Conservation (phyloP, 2,329 filamentous ascomycete genomes). For the Cephalotrichum gorgonifer region DNA sequence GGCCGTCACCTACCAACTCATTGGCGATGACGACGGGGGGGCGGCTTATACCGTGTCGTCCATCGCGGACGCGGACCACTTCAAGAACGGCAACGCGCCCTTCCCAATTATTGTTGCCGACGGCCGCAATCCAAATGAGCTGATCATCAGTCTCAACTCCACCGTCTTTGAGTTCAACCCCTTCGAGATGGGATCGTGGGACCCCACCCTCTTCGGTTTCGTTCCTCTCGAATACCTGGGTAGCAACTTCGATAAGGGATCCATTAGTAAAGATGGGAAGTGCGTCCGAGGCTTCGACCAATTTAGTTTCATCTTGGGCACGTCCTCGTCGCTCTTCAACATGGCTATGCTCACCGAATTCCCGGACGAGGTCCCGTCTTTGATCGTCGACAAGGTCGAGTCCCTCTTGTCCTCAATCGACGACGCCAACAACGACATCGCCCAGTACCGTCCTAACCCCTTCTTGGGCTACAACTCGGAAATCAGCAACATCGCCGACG, state of each 20-base stretch:
- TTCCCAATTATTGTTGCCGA: conserved; percentile 40
- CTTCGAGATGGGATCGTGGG: conserved; percentile 57
- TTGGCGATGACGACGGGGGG: conserved; percentile 66
- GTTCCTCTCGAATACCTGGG: conserved; percentile 49
- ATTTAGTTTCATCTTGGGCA: conserved; percentile 71
- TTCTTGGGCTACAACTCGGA: conserved; percentile 37
- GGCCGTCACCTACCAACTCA: conserved; percentile 74
- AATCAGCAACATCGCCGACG: conserved; percentile 31
- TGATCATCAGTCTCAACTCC: conserved; percentile 39
- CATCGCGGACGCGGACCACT: conserved; percentile 31
- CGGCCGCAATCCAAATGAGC: conserved; percentile 31
- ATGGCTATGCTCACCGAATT: conserved; percentile 56
- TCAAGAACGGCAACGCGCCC: conserved; percentile 30
- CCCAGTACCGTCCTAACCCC: conserved; percentile 57
- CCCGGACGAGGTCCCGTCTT: conserved; percentile 21
- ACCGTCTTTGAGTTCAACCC: conserved; percentile 57
- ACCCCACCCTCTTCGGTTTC: conserved; percentile 49
- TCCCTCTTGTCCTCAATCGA: conserved; percentile 46
- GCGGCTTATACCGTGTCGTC: conserved; percentile 75
- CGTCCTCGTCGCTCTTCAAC: conserved; percentile 75
- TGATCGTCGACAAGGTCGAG: conserved; percentile 32
- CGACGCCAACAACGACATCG: conserved; percentile 59
- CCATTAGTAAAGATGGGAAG: conserved; percentile 28
- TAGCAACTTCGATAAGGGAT: conserved; percentile 44
- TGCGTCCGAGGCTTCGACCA: conserved; percentile 63